Percentiles rank a stretch among this genome's conserved stretches.
Conservation (phyloP, 176 grass and related monocot genomes). For the Dactylis glomerata region DNA sequence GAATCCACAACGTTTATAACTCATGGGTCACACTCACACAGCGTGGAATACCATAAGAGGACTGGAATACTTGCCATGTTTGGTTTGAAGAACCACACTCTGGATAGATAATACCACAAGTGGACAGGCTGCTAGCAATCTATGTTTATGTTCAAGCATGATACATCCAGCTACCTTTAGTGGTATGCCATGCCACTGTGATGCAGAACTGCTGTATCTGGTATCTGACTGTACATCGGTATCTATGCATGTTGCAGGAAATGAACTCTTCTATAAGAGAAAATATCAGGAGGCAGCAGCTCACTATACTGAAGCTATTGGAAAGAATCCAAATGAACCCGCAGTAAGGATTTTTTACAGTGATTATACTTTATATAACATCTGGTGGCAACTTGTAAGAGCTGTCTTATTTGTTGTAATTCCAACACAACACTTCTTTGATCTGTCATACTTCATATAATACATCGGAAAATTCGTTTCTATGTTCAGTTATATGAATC, state of each 20-base stretch:
- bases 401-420: not conserved
- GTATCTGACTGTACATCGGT: not conserved
- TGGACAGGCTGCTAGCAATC: not conserved
- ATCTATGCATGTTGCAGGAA: conserved; percentile 34
- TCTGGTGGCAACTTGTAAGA: not conserved
- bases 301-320: conserved; percentile 41
- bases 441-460: not conserved
- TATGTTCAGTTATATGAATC: not conserved
- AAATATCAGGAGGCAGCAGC: conserved; percentile 49
- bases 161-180: not conserved
- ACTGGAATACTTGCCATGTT: not conserved
- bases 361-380: not conserved
- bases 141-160: not conserved
- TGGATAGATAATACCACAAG: not conserved
- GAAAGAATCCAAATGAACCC: conserved; percentile 43
- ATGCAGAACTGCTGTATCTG: not conserved
- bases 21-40: too few relatives aligned
- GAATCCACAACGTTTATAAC: too few relatives aligned
- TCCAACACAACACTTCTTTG: not conserved
- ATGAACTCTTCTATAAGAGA: conserved; percentile 45
- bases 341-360: conserved; percentile 32
- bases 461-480: not conserved
- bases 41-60: not conserved
- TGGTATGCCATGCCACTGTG: not conserved
- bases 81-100: not conserved